phyloP scores from a whole-genome alignment of 495 filamentous ascomycete genomes.

The Lasiosphaeria miniovina region DNA sequence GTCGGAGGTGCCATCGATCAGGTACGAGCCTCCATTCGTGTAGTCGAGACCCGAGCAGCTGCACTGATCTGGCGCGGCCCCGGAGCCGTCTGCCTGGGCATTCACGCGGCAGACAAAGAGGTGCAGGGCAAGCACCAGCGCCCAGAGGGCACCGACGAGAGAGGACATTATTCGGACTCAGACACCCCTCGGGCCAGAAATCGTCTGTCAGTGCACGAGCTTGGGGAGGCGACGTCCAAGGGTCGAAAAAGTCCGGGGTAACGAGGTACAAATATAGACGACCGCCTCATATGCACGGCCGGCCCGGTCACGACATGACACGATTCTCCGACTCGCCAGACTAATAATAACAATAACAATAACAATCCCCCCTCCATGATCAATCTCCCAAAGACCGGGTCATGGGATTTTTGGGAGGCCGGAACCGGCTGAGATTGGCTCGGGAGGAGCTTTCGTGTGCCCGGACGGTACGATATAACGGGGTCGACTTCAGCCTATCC shows the following conservation, averaged over 20 bases:
- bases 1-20: conserved; percentile 25
- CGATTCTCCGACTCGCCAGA: not conserved
- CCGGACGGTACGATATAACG: not conserved
- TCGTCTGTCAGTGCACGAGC: not conserved
- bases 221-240: not conserved
- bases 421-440: not conserved
- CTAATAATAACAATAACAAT: not conserved
- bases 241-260: not conserved
- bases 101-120: not conserved
- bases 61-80: conserved; percentile 11
- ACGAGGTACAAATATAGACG: not conserved
- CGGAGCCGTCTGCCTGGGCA: not conserved
- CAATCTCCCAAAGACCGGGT: not conserved
- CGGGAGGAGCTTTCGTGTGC: not conserved
- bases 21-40: conserved; percentile 32
- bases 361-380: not conserved
- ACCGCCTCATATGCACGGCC: not conserved
- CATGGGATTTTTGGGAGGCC: not conserved
- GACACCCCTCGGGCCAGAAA: not conserved
- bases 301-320: not conserved
- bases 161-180: not conserved
- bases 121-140: not conserved
- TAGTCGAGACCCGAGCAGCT: conserved; percentile 30
- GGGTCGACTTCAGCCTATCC: not conserved
- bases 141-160: not conserved